Evolutionary conservation across 345 rosid genomes (phyloP).

Genomic region (Eucalyptus camaldulensis): DNA sequence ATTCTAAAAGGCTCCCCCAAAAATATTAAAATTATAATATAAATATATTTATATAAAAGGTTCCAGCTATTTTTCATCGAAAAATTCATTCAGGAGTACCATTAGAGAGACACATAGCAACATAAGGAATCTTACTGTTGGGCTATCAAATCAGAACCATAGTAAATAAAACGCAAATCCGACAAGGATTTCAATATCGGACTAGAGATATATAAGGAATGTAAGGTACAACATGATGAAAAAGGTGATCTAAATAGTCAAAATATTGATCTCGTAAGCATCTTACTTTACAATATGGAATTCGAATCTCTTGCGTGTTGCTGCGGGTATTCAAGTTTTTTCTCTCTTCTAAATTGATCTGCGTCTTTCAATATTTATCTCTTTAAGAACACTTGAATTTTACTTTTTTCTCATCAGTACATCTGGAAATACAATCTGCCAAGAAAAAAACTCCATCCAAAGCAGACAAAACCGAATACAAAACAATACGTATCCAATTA

Average conservation of each 20-base stretch:
- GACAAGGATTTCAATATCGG: not conserved
- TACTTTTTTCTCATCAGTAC: not conserved
- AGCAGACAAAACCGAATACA: not conserved
- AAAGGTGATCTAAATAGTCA: not conserved
- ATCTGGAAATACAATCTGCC: not conserved
- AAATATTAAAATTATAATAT: not conserved
- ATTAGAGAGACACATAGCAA: not conserved
- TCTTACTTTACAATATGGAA: not conserved
- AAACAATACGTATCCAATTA: not conserved
- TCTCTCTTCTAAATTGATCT: not conserved
- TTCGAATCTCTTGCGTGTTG: not conserved
- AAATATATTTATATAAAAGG: not conserved
- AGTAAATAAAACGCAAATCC: not conserved
- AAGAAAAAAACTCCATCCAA: not conserved
- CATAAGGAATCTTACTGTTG: not conserved
- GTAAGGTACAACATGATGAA: not conserved
- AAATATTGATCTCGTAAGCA: not conserved
- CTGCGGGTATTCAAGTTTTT: not conserved
- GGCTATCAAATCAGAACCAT: not conserved
- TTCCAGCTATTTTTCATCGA: not conserved
- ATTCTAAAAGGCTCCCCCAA: not conserved
- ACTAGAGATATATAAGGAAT: not conserved
- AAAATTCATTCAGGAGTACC: not conserved
- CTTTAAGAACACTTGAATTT: not conserved
- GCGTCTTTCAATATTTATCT: not conserved